phyloP scores from a whole-genome alignment of 441 rosid species.

The Brassica hybrid region DNA sequence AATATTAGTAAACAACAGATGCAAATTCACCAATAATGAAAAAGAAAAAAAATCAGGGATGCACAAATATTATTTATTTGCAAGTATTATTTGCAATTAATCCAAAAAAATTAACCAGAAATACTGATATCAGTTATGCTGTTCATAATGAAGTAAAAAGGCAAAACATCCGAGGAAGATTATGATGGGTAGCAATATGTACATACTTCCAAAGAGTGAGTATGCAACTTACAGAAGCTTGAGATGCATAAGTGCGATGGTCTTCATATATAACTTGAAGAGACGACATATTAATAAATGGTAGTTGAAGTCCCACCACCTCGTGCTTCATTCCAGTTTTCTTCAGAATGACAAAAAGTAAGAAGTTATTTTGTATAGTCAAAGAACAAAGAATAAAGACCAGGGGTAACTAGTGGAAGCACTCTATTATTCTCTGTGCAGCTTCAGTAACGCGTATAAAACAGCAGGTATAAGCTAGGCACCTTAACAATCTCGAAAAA shows the following conservation, averaged over 20 bases:
- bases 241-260: slow-evolving; percentile 91
- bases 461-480: slow-evolving; percentile 28
- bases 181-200: no score
- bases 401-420: slow-evolving; percentile 15
- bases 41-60: slow-evolving; percentile 16
- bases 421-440: slow-evolving; percentile 18
- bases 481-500: slow-evolving; percentile 87
- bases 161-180: slow-evolving; percentile 19
- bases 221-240: slow-evolving; percentile 76
- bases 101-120: not conserved
- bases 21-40: slow-evolving; percentile 28
- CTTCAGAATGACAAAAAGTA: slow-evolving; percentile 51
- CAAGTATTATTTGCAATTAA: no score
- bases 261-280: slow-evolving; percentile 90
- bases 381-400: slow-evolving; percentile 22
- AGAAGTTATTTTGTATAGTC: not conserved
- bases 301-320: slow-evolving; percentile 78
- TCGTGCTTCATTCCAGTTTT: slow-evolving; percentile 89
- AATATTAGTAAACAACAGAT: slow-evolving; percentile 16
- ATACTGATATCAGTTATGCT: slow-evolving; percentile 26
- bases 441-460: slow-evolving; percentile 16
- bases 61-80: slow-evolving; percentile 17
- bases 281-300: slow-evolving; percentile 77
- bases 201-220: slow-evolving; percentile 20
- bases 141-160: slow-evolving; percentile 7